Conservation (phyloP, 1,284 basidiomycete genomes). For the Cutaneotrichosporon curvatum region DNA sequence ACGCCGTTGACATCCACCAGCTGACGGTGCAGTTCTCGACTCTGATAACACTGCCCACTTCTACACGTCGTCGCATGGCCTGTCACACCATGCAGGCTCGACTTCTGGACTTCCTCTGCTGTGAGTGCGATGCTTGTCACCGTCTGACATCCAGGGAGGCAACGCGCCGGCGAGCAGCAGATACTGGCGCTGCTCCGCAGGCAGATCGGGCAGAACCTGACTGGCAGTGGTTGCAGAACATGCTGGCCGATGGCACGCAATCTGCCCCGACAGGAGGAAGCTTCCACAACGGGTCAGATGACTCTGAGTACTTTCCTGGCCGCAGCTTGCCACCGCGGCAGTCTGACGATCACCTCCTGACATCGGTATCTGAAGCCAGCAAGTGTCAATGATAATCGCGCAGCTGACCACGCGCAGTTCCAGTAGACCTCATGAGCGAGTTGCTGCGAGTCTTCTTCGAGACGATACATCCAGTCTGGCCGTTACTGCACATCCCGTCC, state of each 20-base stretch:
- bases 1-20: neutral
- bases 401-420: slow-evolving; percentile 4
- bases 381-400: neutral
- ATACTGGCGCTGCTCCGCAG: neutral
- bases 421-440: slow-evolving; percentile 10
- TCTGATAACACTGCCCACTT: slow-evolving; percentile 12
- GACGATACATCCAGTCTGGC: slow-evolving; percentile 17
- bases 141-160: slow-evolving; percentile 1
- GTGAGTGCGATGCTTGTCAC: neutral
- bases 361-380: slow-evolving; percentile 5
- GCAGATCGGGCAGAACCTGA: slow-evolving; percentile 3
- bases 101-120: slow-evolving; percentile 16
- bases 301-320: slow-evolving; percentile 11
- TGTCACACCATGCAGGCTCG: slow-evolving; percentile 14
- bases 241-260: slow-evolving; percentile 5
- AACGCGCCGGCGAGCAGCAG: neutral
- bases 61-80: slow-evolving; percentile 11
- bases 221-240: slow-evolving; percentile 16
- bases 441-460: slow-evolving; percentile 14
- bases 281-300: neutral
- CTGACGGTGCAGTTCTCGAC: slow-evolving; percentile 1
- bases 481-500: slow-evolving; percentile 15
- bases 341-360: slow-evolving; percentile 5
- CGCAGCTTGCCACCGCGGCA: slow-evolving; percentile 2
- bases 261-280: neutral